These are phyloP conservation scores for Dothideomycetes sp. DNA, from an alignment of 2,329 filamentous ascomycete species.

Conservation along the genomic window DNA sequence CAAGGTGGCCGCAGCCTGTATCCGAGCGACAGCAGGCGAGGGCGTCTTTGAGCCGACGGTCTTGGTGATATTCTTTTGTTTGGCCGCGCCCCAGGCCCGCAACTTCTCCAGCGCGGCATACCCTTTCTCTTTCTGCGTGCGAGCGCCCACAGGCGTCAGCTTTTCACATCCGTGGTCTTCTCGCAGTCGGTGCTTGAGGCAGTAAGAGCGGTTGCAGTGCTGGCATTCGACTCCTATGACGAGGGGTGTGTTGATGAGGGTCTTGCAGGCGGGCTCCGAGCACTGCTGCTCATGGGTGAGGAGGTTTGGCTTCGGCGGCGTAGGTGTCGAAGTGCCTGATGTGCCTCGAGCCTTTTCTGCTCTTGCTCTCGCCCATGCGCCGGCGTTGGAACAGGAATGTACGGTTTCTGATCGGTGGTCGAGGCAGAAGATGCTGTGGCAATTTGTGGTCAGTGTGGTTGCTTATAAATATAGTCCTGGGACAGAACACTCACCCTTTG, in stretches of 20 bases:
- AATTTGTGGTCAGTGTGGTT: constrained; percentile 7
- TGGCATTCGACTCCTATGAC: constrained; percentile 60
- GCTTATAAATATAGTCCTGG: no score
- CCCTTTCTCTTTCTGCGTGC: constrained; percentile 51
- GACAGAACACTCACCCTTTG: constrained; percentile 38
- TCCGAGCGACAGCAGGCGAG: constrained; percentile 49
- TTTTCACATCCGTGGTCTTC: constrained; percentile 81
- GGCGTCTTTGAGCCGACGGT: constrained; percentile 39
- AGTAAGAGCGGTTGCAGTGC: constrained; percentile 63
- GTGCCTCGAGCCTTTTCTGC: constrained; percentile 25
- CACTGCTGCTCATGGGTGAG: constrained; percentile 58
- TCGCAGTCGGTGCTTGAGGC: constrained; percentile 62
- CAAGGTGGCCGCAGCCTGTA: constrained; percentile 62
- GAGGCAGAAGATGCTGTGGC: constrained; percentile 56
- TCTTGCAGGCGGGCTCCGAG: constrained; percentile 55
- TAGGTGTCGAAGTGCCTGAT: no score
- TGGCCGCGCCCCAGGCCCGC: constrained; percentile 67
- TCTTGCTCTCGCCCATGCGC: constrained; percentile 47
- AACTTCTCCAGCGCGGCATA: constrained; percentile 65
- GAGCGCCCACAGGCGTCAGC: constrained; percentile 49
- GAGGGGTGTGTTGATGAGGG: constrained; percentile 56
- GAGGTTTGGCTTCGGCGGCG: constrained; percentile 40
- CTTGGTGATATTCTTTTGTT: constrained; percentile 29
- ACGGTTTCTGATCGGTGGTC: constrained; percentile 82
- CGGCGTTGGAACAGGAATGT: constrained; percentile 56